Conservation (phyloP, 805 yeast genomes). For the Yamadazyma sp. region DNA sequence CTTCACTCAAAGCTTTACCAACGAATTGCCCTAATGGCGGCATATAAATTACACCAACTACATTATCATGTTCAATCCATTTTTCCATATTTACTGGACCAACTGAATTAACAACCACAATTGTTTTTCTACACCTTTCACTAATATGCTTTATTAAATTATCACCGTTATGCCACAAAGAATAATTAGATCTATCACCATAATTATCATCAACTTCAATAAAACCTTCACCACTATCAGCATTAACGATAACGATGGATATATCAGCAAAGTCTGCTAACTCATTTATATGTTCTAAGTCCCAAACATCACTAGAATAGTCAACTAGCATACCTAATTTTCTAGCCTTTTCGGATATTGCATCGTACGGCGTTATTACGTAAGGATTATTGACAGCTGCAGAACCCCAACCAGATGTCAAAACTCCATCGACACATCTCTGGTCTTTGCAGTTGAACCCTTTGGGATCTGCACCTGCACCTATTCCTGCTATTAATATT, state of each 20-base stretch:
- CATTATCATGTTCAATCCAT: constrained; percentile 55
- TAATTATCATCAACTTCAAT: constrained; percentile 54
- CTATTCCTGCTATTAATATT: constrained; percentile 48
- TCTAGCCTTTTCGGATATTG: constrained; percentile 46
- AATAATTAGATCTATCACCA: constrained; percentile 55
- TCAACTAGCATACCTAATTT: constrained; percentile 45
- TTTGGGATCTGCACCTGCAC: constrained; percentile 48
- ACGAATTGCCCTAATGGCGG: constrained; percentile 57
- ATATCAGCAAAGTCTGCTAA: constrained; percentile 50
- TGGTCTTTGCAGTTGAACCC: constrained; percentile 57
- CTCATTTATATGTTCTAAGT: constrained; percentile 40
- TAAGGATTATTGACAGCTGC: constrained; percentile 55
- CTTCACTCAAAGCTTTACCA: constrained; percentile 57
- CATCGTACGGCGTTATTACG: constrained; percentile 58
- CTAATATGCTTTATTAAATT: constrained; percentile 49
- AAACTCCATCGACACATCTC: constrained; percentile 49
- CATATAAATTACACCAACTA: constrained; percentile 54
- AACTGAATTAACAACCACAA: constrained; percentile 57
- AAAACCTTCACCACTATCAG: constrained; percentile 60
- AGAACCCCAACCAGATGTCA: constrained; percentile 66
- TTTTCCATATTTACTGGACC: constrained; percentile 60
- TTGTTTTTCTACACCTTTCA: constrained; percentile 48
- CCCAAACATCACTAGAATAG: constrained; percentile 44
- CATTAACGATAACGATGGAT: constrained; percentile 51
- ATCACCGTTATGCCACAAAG: constrained; percentile 59